Conservation (phyloP, 495 filamentous ascomycete genomes). For the Penicillium flavigenum region DNA sequence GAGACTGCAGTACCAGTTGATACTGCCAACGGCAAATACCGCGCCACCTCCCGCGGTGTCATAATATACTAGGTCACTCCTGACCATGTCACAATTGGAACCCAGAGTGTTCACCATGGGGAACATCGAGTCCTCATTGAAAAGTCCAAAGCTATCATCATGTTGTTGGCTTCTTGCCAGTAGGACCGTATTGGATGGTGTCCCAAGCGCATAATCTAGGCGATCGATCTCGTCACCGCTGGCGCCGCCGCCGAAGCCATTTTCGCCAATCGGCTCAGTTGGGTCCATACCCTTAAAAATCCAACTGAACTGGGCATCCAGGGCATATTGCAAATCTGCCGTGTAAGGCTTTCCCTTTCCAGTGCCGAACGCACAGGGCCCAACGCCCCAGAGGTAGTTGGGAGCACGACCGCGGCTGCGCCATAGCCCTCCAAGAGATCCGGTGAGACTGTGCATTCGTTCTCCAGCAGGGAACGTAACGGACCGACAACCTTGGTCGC, state of each 20-base stretch:
- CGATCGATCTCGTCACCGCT: conserved; percentile 34
- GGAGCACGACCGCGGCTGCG: conserved; percentile 30
- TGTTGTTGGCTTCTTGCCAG: conserved; percentile 30
- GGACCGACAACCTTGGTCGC: conserved; percentile 29
- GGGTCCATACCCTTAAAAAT: background rate
- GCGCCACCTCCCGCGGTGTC: conserved; percentile 24
- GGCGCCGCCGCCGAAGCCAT: conserved; percentile 21
- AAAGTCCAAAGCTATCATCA: conserved; percentile 30
- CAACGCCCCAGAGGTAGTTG: conserved; percentile 29
- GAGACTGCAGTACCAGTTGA: conserved; percentile 30
- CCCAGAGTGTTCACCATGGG: conserved; percentile 31
- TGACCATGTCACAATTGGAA: conserved; percentile 20
- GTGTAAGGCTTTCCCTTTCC: conserved; percentile 20
- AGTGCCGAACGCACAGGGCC: conserved; percentile 28
- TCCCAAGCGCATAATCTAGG: conserved; percentile 25
- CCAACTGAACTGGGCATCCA: background rate
- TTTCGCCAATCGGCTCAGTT: conserved; percentile 9
- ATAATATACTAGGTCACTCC: conserved; percentile 31
- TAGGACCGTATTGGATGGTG: conserved; percentile 25
- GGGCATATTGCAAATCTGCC: background rate
- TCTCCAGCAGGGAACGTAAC: conserved; percentile 27
- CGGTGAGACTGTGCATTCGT: conserved; percentile 16
- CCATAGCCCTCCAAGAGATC: conserved; percentile 29
- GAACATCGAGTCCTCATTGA: conserved; percentile 32
- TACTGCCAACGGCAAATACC: conserved; percentile 28